These are phyloP conservation scores for Plenodomus lindquistii DNA, from an alignment of 2,329 filamentous ascomycete species.

Conservation along the genomic window DNA sequence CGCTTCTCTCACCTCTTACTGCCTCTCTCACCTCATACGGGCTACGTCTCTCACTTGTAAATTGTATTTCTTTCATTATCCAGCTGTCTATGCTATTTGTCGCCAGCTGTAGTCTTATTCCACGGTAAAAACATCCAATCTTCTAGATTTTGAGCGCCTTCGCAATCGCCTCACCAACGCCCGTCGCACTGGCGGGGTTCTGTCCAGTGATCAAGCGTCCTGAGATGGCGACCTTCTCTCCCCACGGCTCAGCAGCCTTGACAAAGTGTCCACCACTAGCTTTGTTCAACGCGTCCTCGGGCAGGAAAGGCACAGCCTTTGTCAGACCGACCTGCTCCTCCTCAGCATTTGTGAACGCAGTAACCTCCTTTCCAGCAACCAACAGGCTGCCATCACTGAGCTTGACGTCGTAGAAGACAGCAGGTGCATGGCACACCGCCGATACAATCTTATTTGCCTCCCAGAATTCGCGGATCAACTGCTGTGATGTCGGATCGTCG, in stretches of 20 bases:
- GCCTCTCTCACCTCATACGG: too few species aligned
- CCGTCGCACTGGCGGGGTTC: slow-evolving; percentile 51
- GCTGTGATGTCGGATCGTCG: slow-evolving; percentile 59
- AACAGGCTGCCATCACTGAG: slow-evolving; percentile 55
- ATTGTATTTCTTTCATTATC: too few species aligned
- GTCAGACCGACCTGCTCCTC: slow-evolving; percentile 53
- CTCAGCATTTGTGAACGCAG: slow-evolving; percentile 63
- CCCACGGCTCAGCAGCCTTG: slow-evolving; percentile 58
- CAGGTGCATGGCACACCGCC: slow-evolving; percentile 72
- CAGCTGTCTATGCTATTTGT: too few species aligned
- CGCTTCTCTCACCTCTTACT: too few species aligned
- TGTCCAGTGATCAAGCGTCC: slow-evolving; percentile 53
- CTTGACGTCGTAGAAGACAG: slow-evolving; percentile 63
- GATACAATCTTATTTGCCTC: slow-evolving; percentile 64
- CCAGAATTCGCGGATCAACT: slow-evolving; percentile 66
- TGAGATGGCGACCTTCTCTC: slow-evolving; percentile 48
- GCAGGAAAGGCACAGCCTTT: slow-evolving; percentile 61
- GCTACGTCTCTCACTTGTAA: too few species aligned
- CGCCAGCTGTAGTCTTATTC: too few species aligned
- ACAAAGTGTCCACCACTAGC: slow-evolving; percentile 59
- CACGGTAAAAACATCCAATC: too few species aligned
- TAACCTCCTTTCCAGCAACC: slow-evolving; percentile 61
- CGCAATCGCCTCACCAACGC: slow-evolving; percentile 50
- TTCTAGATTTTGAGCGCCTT: slow-evolving; percentile 39
- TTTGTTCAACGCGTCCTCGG: slow-evolving; percentile 59